Base-by-base conservation (phyloP, 2,329 filamentous ascomycete genomes). In the Colletotrichum neosansevieriae region DNA sequence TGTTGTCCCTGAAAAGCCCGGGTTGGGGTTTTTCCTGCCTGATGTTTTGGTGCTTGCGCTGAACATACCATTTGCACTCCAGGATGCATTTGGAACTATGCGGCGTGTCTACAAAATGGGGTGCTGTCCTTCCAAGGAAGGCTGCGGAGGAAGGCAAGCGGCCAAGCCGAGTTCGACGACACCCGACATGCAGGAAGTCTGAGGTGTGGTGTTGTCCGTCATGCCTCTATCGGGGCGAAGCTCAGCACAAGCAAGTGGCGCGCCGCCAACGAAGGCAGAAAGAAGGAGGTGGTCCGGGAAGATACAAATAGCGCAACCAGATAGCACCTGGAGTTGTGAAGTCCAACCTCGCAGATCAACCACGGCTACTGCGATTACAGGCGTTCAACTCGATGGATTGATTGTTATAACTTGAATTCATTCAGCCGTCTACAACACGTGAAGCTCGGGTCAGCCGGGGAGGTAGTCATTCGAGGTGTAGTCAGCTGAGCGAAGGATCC, bases 141-240 rank as follows among this genome's bases (percentile, higher is more conserved):
- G 24, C n/a, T 40, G 51, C 6, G 40, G 29, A 21, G 13, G 19
- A 29, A 12, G 6, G 17, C 42, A 15, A 19, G 34, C 17, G 12
- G 24, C 36, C 36, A 44, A 44, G 54, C n/a, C 17, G 36, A 59
- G 29, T 24, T 9, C 12, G 34, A 49, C 19, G 47, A 38, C 56
- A 47, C n/a, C n/a, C n/a, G n/a, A n/a, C 53, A 56, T 15, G 21
- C 34, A 45, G 19, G 38, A 51, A 32, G 40, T 51, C 34, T 15
- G 34, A 60, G 58, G 34, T 47, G 56, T 59, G 60, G 61, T 54
- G 54, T 49, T 56, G 60, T 21, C 40, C 21, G 49, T 56, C 49
- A 59, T 65, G 61, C 32, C 54, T 65, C 32, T 59, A 65, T 68
- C 45, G 65, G 61, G 54, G 61, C 65, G 60, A 67, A 54, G 60